Evolutionary conservation across 768 basidiomycete genomes (phyloP).

Genomic region (Collybiopsis confluens): DNA sequence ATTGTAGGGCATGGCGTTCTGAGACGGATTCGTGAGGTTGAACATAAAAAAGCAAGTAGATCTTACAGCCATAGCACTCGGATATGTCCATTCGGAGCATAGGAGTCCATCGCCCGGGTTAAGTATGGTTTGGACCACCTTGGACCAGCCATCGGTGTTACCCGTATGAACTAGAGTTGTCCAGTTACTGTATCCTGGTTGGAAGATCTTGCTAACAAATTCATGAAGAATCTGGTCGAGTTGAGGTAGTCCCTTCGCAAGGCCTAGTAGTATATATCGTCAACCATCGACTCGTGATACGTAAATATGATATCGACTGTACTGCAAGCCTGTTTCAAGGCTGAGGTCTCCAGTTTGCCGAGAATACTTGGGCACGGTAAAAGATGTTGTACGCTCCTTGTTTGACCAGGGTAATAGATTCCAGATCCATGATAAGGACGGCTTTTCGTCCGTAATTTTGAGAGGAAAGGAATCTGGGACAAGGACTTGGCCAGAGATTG

Average conservation of each 20-base stretch:
- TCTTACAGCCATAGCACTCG: slow-evolving; percentile 42
- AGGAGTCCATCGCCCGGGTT: slow-evolving; percentile 62
- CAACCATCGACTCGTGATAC: not conserved
- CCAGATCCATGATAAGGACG: slow-evolving; percentile 56
- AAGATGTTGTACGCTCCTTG: slow-evolving; percentile 40
- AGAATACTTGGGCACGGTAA: slow-evolving; percentile 63
- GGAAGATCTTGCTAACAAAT: slow-evolving; percentile 42
- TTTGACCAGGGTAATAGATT: slow-evolving; percentile 35
- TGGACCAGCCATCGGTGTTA: slow-evolving; percentile 70
- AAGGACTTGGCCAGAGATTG: slow-evolving; percentile 52
- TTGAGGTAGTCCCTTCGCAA: slow-evolving; percentile 49
- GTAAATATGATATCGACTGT: slow-evolving; percentile 37
- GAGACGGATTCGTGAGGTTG: not conserved
- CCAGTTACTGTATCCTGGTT: slow-evolving; percentile 60
- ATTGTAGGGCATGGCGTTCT: slow-evolving; percentile 25
- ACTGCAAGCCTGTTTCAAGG: slow-evolving; percentile 67
- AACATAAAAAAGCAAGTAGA: slow-evolving; percentile 19
- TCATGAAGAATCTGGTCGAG: slow-evolving; percentile 54
- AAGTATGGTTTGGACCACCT: slow-evolving; percentile 54
- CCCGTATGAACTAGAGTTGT: slow-evolving; percentile 55
- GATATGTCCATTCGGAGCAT: slow-evolving; percentile 74
- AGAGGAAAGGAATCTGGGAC: slow-evolving; percentile 46
- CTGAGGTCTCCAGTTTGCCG: slow-evolving; percentile 43
- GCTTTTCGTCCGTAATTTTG: slow-evolving; percentile 17
- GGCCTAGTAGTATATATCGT: slow-evolving; percentile 19